A percentile compares a stretch with the other conserved stretches of the same genome.
These are phyloP conservation scores for Anisodus tanguticus DNA, from an alignment of 257 asterid species.

Conservation along the genomic window DNA sequence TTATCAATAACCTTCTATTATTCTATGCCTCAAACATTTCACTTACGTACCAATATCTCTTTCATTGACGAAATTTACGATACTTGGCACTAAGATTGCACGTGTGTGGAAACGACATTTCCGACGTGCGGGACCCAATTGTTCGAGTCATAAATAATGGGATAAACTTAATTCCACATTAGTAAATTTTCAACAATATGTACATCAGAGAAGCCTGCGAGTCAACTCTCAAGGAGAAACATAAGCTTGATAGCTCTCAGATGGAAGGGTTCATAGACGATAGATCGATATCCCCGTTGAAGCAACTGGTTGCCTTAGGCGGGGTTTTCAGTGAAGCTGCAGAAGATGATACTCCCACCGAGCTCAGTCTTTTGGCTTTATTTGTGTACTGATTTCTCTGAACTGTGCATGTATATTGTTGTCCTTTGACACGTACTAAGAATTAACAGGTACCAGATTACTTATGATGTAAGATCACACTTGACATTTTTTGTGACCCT, in stretches of 20 bases:
- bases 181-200: too few species aligned
- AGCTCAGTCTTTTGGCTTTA: constrained; percentile 46
- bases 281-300: constrained; percentile 31
- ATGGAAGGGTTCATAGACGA: constrained; percentile 66
- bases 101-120: too few species aligned
- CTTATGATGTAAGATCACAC: constrained; percentile 79
- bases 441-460: constrained; percentile 79
- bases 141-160: too few species aligned
- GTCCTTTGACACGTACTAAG: constrained; percentile 25
- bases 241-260: constrained; percentile 41
- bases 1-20: too few species aligned
- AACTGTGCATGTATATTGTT: background rate
- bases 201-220: constrained; percentile 68
- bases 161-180: too few species aligned
- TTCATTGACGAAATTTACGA: too few species aligned
- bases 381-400: constrained; percentile 19
- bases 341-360: constrained; percentile 68
- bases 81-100: too few species aligned
- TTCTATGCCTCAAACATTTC: too few species aligned
- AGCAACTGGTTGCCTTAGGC: constrained; percentile 60
- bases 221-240: constrained; percentile 72
- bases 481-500: constrained; percentile 89
- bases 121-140: too few species aligned
- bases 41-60: too few species aligned
- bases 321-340: constrained; percentile 65